These are phyloP conservation scores for Penicillium canescens DNA, from an alignment of 495 filamentous ascomycete genomes.

Conservation along the genomic window DNA sequence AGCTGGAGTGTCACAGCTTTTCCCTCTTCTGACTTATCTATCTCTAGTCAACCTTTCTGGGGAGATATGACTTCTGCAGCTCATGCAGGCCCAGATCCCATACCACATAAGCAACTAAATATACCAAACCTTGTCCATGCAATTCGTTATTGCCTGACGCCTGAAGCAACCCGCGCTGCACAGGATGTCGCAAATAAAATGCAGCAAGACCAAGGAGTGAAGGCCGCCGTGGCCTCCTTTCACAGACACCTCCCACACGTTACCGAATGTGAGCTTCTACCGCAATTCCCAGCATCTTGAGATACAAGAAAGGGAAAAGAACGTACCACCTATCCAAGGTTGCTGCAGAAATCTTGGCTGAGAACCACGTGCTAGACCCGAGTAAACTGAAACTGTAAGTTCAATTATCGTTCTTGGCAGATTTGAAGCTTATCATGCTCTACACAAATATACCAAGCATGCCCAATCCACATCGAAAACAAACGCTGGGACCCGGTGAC, in stretches of 20 bases:
- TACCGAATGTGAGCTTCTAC: slow-evolving; percentile 68
- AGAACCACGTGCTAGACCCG: background rate
- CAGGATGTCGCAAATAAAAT: slow-evolving; percentile 60
- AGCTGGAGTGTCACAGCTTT: no score
- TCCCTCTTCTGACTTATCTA: background rate
- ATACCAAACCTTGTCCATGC: slow-evolving; percentile 65
- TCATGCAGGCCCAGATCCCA: slow-evolving; percentile 63
- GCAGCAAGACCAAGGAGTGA: slow-evolving; percentile 66
- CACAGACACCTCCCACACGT: slow-evolving; percentile 58
- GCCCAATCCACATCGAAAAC: slow-evolving; percentile 36
- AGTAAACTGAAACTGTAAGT: background rate
- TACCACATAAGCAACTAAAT: slow-evolving; percentile 63
- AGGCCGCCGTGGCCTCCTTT: slow-evolving; percentile 69
- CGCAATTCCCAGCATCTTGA: slow-evolving; percentile 65
- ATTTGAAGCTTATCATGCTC: no score
- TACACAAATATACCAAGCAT: slow-evolving; percentile 3
- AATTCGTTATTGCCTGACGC: slow-evolving; percentile 62
- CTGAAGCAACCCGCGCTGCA: slow-evolving; percentile 55
- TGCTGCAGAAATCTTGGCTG: background rate
- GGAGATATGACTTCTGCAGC: slow-evolving; percentile 62
- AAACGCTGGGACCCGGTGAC: slow-evolving; percentile 43
- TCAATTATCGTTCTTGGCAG: background rate
- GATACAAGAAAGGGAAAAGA: slow-evolving; percentile 38
- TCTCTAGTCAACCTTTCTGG: slow-evolving; percentile 69
- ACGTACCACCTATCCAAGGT: background rate